Conservation (phyloP, 768 basidiomycete genomes). For the Tricholoma flavovirens region DNA sequence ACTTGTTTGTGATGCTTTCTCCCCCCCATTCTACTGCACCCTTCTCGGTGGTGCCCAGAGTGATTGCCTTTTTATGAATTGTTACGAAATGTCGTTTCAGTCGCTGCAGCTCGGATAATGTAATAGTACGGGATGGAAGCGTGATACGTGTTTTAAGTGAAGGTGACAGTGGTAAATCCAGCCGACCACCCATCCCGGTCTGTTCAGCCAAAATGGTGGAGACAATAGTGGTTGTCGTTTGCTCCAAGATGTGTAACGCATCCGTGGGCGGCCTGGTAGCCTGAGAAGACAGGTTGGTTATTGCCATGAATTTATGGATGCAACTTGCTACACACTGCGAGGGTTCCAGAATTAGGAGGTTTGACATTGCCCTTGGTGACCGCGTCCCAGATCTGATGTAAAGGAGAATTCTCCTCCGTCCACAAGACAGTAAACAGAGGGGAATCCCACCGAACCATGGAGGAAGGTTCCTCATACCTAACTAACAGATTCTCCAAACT, state of each 20-base stretch:
- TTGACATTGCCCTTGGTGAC: constrained; percentile 76
- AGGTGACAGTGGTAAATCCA: constrained; percentile 38
- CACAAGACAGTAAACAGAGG: constrained; percentile 84
- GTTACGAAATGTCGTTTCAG: constrained; percentile 88
- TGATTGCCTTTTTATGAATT: constrained; percentile 85
- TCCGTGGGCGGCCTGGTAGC: constrained; percentile 79
- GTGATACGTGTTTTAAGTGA: constrained; percentile 41
- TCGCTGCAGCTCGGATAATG: constrained; percentile 83
- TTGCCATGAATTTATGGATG: not conserved
- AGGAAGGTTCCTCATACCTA: constrained; percentile 93
- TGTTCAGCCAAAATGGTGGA: constrained; percentile 66
- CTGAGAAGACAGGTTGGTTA: constrained; percentile 34
- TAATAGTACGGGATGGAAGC: constrained; percentile 67
- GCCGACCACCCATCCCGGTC: constrained; percentile 46
- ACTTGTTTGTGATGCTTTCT: constrained; percentile 61
- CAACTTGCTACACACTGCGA: constrained; percentile 41
- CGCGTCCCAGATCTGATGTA: constrained; percentile 72
- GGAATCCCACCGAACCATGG: constrained; percentile 99
- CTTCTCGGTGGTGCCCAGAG: constrained; percentile 73
- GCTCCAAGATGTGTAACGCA: constrained; percentile 81
- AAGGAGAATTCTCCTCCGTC: constrained; percentile 62
- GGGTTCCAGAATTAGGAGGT: constrained; percentile 82
- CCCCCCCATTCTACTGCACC: constrained; percentile 76
- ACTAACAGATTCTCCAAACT: constrained; percentile 84
- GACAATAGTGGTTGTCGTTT: constrained; percentile 65